These are phyloP conservation scores for Komagataea norvegica DNA, from an alignment of 1,139 yeast species.

Conservation along the genomic window DNA sequence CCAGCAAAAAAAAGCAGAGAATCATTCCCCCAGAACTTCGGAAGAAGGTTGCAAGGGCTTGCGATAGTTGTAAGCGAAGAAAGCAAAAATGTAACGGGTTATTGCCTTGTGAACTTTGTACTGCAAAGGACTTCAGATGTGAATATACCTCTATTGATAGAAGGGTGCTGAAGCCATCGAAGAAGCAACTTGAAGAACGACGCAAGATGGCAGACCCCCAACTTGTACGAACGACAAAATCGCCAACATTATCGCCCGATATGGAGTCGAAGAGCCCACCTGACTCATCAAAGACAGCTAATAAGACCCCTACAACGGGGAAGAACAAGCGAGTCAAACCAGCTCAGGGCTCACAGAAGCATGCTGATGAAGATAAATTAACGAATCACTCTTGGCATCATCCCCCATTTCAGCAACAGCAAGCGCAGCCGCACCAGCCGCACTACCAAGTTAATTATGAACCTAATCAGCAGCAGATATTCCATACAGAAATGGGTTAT, in stretches of 20 bases:
- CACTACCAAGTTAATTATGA: not conserved
- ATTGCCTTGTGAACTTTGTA: constrained; percentile 60
- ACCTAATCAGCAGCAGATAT: not conserved
- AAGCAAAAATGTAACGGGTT: constrained; percentile 67
- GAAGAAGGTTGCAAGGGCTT: constrained; percentile 31
- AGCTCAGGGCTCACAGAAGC: constrained; percentile 1
- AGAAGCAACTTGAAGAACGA: constrained; percentile 9
- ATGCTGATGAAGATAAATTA: too few relatives aligned
- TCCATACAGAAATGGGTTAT: not conserved
- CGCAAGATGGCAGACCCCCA: not conserved
- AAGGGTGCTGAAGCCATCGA: constrained; percentile 22
- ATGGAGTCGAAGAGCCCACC: too few relatives aligned
- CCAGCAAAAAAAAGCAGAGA: constrained; percentile 20
- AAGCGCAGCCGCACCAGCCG: constrained; percentile 6
- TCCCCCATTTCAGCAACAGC: constrained; percentile 3
- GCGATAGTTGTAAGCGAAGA: constrained; percentile 61
- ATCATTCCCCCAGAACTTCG: constrained; percentile 25
- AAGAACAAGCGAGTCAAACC: too few relatives aligned
- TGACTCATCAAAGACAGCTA: too few relatives aligned
- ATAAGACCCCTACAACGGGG: too few relatives aligned
- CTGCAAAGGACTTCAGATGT: constrained; percentile 30
- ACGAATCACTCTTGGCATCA: not conserved
- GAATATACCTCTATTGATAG: constrained; percentile 22
- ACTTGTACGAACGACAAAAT: not conserved
- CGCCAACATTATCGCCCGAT: not conserved